Evolutionary conservation across 2,329 filamentous ascomycete species (phyloP), one percentile per base, ranked within the genome.

Genomic region (Emergomyces orientalis): DNA sequence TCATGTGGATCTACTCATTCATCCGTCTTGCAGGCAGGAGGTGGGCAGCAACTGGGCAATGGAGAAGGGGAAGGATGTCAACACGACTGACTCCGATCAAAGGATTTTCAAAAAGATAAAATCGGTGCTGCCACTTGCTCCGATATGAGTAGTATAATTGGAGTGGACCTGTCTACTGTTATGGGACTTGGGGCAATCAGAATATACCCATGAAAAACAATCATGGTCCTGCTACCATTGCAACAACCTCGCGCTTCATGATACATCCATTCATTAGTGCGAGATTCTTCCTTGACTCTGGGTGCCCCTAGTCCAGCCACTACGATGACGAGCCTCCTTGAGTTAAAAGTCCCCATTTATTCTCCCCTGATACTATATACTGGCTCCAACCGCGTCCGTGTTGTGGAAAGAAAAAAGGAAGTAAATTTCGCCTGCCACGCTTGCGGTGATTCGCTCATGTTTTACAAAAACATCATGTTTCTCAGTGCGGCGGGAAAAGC

Each of bases 1-100:
- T 41, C 55, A 60, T 61, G 59, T 55, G 47, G 60, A 45, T 61
- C 25, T 52, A 27, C n/a, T 45, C 25, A 30, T 43, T 13, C 19
- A 7, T 19, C 34, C 22, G 1, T 34, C 49, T 11, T 17, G 13
- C 49, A 7, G 8, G 25, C 8, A 27, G 14, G 9, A 13, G 25
- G 27, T 34, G 5, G 11, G 22, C 39, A 25, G 22, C 8, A 30
- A 17, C 22, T 9, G 7, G 6, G 56, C 39, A 47, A 45, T n/a
- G 27, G 22, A 7, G 14, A 17, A 47, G 25, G 22, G 37, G 13
- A 3, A 32, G 17, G 22, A 47, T 39, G 39, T 32, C 22, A 17
- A 59, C 39, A 14, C 14, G 5, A 57, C 22, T 30, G n/a, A 30
- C 37, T n/a, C 17, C n/a, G 54, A 22, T 22, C 54, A 19, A 19